These are phyloP conservation scores for Yamadazyma sp. DNA, from an alignment of 805 yeast species.

Conservation along the genomic window DNA sequence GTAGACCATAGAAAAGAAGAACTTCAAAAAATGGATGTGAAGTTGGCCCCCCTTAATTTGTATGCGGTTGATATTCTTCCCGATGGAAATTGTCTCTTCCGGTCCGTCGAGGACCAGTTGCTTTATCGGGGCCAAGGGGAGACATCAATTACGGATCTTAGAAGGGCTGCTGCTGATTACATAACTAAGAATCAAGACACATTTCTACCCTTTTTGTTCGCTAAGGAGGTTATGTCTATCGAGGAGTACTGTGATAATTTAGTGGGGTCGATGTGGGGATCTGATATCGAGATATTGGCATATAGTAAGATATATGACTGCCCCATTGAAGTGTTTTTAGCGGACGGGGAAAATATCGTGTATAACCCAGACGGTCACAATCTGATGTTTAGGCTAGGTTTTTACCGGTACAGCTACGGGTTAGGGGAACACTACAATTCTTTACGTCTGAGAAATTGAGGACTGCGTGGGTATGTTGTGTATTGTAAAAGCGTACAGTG, in stretches of 20 bases:
- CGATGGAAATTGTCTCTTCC: constrained; percentile 93
- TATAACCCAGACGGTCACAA: constrained; percentile 57
- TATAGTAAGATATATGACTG: constrained; percentile 67
- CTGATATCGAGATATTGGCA: constrained; percentile 88
- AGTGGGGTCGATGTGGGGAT: constrained; percentile 89
- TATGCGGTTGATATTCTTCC: constrained; percentile 71
- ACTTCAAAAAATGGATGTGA: constrained; percentile 56
- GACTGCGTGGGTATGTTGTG: no score
- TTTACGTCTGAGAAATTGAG: no score
- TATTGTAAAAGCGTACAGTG: no score
- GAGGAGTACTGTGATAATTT: constrained; percentile 68
- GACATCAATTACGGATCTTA: constrained; percentile 49
- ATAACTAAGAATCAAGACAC: constrained; percentile 65
- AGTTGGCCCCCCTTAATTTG: constrained; percentile 52
- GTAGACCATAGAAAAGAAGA: constrained; percentile 76
- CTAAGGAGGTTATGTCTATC: constrained; percentile 60
- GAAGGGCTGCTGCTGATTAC: constrained; percentile 64
- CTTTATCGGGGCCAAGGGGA: constrained; percentile 7
- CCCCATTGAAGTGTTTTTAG: constrained; percentile 74
- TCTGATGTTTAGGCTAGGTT: constrained; percentile 67
- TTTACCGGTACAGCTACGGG: constrained; percentile 81
- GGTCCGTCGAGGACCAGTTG: constrained; percentile 81
- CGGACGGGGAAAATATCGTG: constrained; percentile 66
- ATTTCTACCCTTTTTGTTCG: constrained; percentile 80
- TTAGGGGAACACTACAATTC: constrained; percentile 96